Conservation (phyloP, 2,329 filamentous ascomycete species). For the Botrytis fragariae region DNA sequence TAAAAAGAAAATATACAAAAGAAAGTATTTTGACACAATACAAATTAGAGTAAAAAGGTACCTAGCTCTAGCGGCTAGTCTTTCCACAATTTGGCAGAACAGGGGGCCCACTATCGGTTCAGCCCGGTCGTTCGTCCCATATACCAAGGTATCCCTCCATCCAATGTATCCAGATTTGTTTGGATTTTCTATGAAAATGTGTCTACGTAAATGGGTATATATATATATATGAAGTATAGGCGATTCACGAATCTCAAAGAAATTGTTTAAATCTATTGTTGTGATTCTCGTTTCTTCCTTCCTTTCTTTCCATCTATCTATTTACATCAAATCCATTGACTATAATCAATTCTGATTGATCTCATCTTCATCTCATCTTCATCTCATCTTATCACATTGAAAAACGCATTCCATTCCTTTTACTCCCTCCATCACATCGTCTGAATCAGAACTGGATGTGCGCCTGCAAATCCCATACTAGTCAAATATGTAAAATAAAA, state of each 20-base stretch:
- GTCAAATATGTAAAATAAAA: constrained; percentile 13
- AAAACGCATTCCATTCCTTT: constrained; percentile 14
- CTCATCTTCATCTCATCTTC: constrained; percentile 15
- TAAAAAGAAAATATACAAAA: background rate
- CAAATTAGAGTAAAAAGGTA: background rate
- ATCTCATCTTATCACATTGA: constrained; percentile 14
- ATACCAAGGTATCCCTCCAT: background rate
- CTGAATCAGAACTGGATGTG: constrained; percentile 10
- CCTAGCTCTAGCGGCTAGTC: background rate
- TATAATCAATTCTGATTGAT: constrained; percentile 4
- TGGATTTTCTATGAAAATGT: background rate
- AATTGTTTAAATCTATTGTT: background rate
- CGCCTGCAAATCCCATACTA: constrained; percentile 18
- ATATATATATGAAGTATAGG: background rate
- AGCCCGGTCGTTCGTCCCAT: background rate
- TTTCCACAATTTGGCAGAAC: background rate
- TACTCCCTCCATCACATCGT: constrained; percentile 13
- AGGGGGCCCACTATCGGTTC: background rate
- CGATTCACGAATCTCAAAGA: background rate
- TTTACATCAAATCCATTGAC: constrained; percentile 17
- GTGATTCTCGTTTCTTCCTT: background rate
- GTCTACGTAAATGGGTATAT: background rate
- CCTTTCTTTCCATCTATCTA: constrained; percentile 4
- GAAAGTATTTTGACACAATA: background rate
- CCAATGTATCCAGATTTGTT: background rate